Evolutionary conservation across 2,329 filamentous ascomycete genomes (phyloP).

Genomic region (Fusarium denticulatum): DNA sequence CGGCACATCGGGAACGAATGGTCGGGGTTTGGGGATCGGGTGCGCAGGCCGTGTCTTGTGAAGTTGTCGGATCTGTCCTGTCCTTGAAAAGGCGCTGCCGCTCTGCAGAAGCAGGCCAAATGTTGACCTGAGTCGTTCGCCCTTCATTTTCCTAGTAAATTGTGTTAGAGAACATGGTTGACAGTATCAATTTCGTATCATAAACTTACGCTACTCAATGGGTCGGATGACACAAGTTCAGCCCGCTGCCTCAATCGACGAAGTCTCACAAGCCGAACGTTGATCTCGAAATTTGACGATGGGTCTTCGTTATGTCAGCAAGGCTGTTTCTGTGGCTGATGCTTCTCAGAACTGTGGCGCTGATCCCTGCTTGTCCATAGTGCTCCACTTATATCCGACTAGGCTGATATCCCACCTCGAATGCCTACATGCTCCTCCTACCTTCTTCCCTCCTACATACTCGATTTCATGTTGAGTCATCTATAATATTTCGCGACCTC

Average conservation of each 20-base stretch:
- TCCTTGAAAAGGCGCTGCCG: slow-evolving; percentile 45
- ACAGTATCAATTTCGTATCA: background rate
- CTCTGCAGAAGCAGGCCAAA: slow-evolving; percentile 46
- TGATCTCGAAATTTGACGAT: slow-evolving; percentile 46
- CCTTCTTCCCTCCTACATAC: slow-evolving; percentile 27
- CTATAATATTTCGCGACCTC: background rate
- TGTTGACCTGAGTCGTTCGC: slow-evolving; percentile 46
- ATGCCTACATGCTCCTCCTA: slow-evolving; percentile 20
- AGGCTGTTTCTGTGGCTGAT: slow-evolving; percentile 36
- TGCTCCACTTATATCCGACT: slow-evolving; percentile 17
- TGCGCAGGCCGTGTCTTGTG: slow-evolving; percentile 54
- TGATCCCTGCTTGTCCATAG: slow-evolving; percentile 15
- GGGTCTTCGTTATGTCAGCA: slow-evolving; percentile 47
- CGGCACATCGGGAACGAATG: slow-evolving; percentile 83
- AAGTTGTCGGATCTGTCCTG: slow-evolving; percentile 55
- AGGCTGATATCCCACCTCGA: slow-evolving; percentile 39
- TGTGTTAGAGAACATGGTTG: slow-evolving; percentile 1
- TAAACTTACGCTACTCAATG: slow-evolving; percentile 35
- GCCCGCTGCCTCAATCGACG: slow-evolving; percentile 35
- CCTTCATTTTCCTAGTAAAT: slow-evolving; percentile 45
- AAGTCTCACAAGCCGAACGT: slow-evolving; percentile 29
- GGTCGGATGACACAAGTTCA: slow-evolving; percentile 32
- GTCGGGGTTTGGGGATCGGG: slow-evolving; percentile 74
- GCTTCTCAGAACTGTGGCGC: slow-evolving; percentile 20
- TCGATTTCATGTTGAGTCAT: slow-evolving; percentile 16